Percentiles rank a stretch among this genome's conserved stretches.
Evolutionary conservation across 345 rosid species (phyloP).

Genomic region (Fremontodendron californicum): DNA sequence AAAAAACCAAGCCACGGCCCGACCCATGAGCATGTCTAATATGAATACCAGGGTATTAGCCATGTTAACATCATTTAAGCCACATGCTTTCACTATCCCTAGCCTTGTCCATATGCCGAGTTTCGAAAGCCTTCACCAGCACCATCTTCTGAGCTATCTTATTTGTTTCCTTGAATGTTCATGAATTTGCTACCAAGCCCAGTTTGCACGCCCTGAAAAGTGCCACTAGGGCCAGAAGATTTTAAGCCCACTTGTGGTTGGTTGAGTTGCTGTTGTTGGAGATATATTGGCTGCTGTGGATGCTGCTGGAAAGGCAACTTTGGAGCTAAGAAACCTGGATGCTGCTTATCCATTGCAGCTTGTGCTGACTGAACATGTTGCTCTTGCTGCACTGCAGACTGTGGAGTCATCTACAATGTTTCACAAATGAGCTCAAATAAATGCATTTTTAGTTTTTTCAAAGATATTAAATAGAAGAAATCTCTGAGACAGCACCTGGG

Average conservation of each 20-base stretch:
- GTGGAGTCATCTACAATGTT: constrained; percentile 12
- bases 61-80: neutral
- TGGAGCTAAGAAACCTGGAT: too few species aligned
- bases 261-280: too few species aligned
- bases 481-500: constrained; percentile 16
- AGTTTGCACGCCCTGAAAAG: constrained; percentile 9
- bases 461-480: neutral
- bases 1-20: too few species aligned
- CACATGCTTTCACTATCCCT: neutral
- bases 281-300: too few species aligned
- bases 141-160: neutral
- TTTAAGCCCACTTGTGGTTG: constrained; percentile 22
- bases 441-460: neutral
- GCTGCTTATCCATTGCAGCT: constrained; percentile 21
- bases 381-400: constrained; percentile 23
- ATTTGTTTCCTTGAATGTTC: neutral
- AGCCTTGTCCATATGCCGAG: neutral
- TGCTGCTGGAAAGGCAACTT: too few species aligned
- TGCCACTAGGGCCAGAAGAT: neutral
- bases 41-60: neutral
- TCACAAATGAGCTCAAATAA: neutral
- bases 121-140: neutral
- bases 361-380: constrained; percentile 21
- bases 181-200: constrained; percentile 2
- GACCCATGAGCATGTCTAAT: too few species aligned